Evolutionary conservation across 805 yeast genomes (phyloP).

Genomic region (Saccharomycopsis fodiens): DNA sequence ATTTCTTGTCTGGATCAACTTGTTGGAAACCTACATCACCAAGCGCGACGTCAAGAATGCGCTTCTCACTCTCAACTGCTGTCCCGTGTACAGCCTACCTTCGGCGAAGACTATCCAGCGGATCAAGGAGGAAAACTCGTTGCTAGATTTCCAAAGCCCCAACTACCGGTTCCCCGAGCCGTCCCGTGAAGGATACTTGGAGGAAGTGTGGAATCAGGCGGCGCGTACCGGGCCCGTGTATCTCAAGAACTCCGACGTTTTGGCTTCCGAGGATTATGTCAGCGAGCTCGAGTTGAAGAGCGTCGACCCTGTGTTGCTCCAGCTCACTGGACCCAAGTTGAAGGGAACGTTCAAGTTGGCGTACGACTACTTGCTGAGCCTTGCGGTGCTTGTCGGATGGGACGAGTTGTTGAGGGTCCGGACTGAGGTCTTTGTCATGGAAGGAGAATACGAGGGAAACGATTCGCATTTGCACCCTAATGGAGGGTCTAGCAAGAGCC

Average conservation of each 20-base stretch:
- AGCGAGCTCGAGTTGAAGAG: constrained; percentile 30
- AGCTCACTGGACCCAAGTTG: constrained; percentile 43
- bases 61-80: constrained; percentile 58
- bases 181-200: constrained; percentile 17
- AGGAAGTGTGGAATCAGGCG: constrained; percentile 18
- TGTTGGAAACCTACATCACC: constrained; percentile 54
- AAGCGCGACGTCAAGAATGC: constrained; percentile 51
- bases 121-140: constrained; percentile 17
- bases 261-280: constrained; percentile 19
- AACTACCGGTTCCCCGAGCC: constrained; percentile 20
- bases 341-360: constrained; percentile 50
- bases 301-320: constrained; percentile 40
- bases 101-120: constrained; percentile 33
- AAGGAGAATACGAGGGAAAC: constrained; percentile 42
- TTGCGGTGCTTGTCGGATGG: constrained; percentile 77
- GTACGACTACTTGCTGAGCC: constrained; percentile 62
- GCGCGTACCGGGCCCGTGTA: constrained; percentile 19
- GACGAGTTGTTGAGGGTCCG: constrained; percentile 59
- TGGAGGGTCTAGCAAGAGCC: constrained; percentile 7
- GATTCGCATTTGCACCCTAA: neutral
- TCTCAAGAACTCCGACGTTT: constrained; percentile 16
- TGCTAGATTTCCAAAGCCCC: constrained; percentile 7
- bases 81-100: constrained; percentile 49
- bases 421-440: constrained; percentile 74
- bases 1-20: constrained; percentile 62